Conservation (phyloP, 176 grass and related monocot genomes). For the Zoysia pacifica region DNA sequence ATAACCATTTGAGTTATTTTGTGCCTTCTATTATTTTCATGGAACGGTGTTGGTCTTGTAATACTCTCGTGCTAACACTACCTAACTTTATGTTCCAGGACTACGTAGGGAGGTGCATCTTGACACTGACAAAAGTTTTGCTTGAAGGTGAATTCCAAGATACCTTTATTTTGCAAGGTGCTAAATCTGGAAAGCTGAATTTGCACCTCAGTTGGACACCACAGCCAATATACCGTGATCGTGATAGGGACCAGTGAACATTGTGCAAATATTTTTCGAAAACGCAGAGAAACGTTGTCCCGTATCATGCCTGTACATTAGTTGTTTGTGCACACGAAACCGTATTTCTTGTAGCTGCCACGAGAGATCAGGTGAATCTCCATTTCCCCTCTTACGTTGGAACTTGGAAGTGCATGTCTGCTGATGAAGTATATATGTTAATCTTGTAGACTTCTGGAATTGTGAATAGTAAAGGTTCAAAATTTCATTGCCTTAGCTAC, state of each 20-base stretch:
- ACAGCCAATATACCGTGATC: constrained; percentile 85
- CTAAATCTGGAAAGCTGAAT: constrained; percentile 92
- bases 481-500: not conserved
- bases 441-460: not conserved
- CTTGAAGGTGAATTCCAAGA: constrained; percentile 86
- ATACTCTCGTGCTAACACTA: constrained; percentile 13
- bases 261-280: constrained; percentile 16
- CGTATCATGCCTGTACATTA: constrained; percentile 2
- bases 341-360: not conserved
- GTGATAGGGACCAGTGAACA: constrained; percentile 49
- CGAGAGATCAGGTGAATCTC: not conserved
- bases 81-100: constrained; percentile 51
- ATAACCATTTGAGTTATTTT: constrained; percentile 3
- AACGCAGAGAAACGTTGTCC: constrained; percentile 16
- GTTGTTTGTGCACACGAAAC: constrained; percentile 8
- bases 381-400: not conserved
- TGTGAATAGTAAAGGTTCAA: not conserved
- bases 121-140: constrained; percentile 87
- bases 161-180: constrained; percentile 73
- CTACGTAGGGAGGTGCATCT: constrained; percentile 92
- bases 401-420: not conserved
- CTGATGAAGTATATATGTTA: not conserved
- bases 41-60: constrained; percentile 11
- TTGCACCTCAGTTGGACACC: constrained; percentile 87
- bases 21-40: not conserved